These are phyloP conservation scores for Phyllosticta ampelicida DNA, from an alignment of 2,329 filamentous ascomycete genomes.

Conservation along the genomic window DNA sequence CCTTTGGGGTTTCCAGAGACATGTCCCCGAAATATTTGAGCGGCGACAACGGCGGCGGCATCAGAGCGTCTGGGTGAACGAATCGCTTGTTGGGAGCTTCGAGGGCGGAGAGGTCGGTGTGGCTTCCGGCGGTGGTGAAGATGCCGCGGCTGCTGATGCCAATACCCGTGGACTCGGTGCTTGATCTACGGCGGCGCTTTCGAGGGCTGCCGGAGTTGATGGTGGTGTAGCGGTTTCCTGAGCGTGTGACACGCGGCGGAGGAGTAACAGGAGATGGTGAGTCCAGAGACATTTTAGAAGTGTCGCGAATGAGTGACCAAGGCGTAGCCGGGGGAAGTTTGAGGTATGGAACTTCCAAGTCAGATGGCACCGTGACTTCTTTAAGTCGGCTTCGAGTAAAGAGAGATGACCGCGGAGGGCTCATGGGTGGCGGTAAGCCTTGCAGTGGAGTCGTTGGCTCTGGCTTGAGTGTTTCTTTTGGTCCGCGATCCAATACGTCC, in stretches of 20 bases:
- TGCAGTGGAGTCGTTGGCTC: neutral
- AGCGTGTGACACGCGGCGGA: neutral
- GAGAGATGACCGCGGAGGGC: neutral
- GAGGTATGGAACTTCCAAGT: neutral
- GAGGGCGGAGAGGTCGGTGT: neutral
- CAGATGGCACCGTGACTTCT: neutral
- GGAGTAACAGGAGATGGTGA: neutral
- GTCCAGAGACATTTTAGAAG: neutral
- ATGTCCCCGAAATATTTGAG: neutral
- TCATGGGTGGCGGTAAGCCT: neutral
- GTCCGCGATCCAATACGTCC: neutral
- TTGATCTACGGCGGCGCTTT: neutral
- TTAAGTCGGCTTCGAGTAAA: neutral
- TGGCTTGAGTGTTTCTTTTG: neutral
- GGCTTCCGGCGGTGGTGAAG: neutral
- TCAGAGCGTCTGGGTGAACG: neutral
- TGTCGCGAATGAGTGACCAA: neutral
- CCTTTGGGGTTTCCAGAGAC: neutral
- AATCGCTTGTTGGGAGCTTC: neutral
- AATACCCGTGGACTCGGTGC: neutral
- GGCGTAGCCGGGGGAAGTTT: neutral
- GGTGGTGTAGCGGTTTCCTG: neutral
- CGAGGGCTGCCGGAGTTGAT: neutral
- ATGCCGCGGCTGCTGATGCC: slow-evolving; percentile 9
- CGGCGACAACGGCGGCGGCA: slow-evolving; percentile 1